phyloP scores from a whole-genome alignment of 2,329 filamentous ascomycete genomes.

The Plenodomus lindquistii region DNA sequence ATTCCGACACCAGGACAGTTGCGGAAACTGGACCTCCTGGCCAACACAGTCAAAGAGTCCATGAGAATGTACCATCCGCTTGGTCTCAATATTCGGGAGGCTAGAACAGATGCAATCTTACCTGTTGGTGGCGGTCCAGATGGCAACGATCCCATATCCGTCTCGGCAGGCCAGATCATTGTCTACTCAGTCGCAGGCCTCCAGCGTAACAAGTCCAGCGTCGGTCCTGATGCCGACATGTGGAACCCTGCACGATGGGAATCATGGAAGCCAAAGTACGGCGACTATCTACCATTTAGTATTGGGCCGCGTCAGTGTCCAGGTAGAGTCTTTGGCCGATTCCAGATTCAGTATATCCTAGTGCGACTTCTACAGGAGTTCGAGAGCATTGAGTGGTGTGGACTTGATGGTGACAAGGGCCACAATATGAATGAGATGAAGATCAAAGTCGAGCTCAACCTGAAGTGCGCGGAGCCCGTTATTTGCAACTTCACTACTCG shows the following conservation, averaged over 20 bases:
- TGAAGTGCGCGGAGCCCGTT: conserved; percentile 7
- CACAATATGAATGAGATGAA: conserved; percentile 6
- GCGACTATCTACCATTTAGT: conserved; percentile 8
- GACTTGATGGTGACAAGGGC: conserved; percentile 1
- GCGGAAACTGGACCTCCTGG: conserved; percentile 4
- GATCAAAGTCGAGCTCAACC: conserved; percentile 10
- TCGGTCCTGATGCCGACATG: conserved; percentile 3
- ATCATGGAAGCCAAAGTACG: conserved; percentile 6
- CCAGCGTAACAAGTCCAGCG: conserved; percentile 3
- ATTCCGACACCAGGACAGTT: conserved; percentile 2
- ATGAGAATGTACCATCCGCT: conserved; percentile 8
- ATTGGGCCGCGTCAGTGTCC: conserved; percentile 7
- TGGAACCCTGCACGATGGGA: conserved; percentile 8
- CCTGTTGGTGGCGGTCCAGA: conserved; percentile 5
- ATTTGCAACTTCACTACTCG: conserved; percentile 5
- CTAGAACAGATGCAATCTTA: conserved; percentile 1
- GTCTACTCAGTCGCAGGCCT: conserved; percentile 9
- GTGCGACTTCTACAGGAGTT: conserved; percentile 9
- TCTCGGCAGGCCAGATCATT: conserved; percentile 6
- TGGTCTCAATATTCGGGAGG: conserved; percentile 6
- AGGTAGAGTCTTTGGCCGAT: conserved; percentile 8
- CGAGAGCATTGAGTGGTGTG: conserved; percentile 8
- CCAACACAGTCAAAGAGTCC: conserved; percentile 8
- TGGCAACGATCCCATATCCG: conserved; percentile 1
- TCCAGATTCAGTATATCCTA: conserved; percentile 10